Percentiles rank a stretch among this genome's conserved stretches.
phyloP scores from a whole-genome alignment of 345 rosid genomes.

The Boechera divaricarpa region DNA sequence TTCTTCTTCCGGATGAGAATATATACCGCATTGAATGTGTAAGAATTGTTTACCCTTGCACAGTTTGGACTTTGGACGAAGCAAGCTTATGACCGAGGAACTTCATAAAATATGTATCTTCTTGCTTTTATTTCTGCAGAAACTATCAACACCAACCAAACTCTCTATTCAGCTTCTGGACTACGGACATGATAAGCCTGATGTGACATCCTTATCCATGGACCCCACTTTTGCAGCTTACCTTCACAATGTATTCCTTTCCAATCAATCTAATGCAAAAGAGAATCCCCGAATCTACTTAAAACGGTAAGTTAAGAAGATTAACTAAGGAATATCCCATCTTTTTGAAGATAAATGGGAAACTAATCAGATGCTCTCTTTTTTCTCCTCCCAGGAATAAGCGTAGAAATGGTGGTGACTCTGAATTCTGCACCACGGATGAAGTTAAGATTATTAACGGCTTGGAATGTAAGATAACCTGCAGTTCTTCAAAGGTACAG shows the following conservation, averaged over 20 bases:
- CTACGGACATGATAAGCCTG: slow-evolving; percentile 88
- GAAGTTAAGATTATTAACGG: slow-evolving; percentile 72
- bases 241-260: slow-evolving; percentile 72
- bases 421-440: slow-evolving; percentile 58
- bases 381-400: slow-evolving; percentile 62
- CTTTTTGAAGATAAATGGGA: neutral
- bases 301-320: slow-evolving; percentile 57
- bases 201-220: slow-evolving; percentile 82
- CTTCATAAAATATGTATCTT: slow-evolving; percentile 3
- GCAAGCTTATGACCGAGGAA: neutral
- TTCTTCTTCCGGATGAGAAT: slow-evolving; percentile 86
- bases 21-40: slow-evolving; percentile 95
- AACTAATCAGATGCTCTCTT: slow-evolving; percentile 24
- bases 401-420: slow-evolving; percentile 47
- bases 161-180: slow-evolving; percentile 93
- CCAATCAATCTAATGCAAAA: slow-evolving; percentile 60
- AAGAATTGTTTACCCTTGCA: slow-evolving; percentile 44
- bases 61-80: slow-evolving; percentile 13
- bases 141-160: slow-evolving; percentile 53
- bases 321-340: slow-evolving; percentile 24
- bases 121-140: slow-evolving; percentile 52
- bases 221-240: slow-evolving; percentile 84
- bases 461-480: slow-evolving; percentile 91
- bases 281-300: slow-evolving; percentile 72
- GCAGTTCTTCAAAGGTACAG: slow-evolving; percentile 90